phyloP scores from a whole-genome alignment of 1,139 yeast genomes.

The Pichia sp. region DNA sequence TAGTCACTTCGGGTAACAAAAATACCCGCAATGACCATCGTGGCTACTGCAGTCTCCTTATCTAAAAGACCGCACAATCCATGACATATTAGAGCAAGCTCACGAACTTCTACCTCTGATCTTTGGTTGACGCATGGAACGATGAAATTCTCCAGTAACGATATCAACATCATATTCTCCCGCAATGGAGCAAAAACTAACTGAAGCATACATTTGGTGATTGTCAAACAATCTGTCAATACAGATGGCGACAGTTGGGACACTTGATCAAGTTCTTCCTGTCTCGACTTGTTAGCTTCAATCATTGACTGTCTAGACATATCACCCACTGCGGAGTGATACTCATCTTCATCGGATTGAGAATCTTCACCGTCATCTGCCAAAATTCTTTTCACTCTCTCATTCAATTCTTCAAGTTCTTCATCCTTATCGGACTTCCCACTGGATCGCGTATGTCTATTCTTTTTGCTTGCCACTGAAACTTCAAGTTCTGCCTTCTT shows the following conservation, averaged over 20 bases:
- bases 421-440: conserved; percentile 11
- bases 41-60: conserved; percentile 52
- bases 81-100: conserved; percentile 65
- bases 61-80: conserved; percentile 78
- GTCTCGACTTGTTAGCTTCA: conserved; percentile 24
- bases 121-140: conserved; percentile 65
- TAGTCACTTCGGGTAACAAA: conserved; percentile 50
- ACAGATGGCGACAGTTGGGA: conserved; percentile 41
- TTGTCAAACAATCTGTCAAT: conserved; percentile 56
- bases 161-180: conserved; percentile 60
- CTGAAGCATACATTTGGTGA: conserved; percentile 68
- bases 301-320: conserved; percentile 22
- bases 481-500: conserved; percentile 13
- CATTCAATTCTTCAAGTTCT: conserved; percentile 9
- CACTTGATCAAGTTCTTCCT: conserved; percentile 27
- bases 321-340: conserved; percentile 45
- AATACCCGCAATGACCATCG: conserved; percentile 52
- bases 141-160: conserved; percentile 70
- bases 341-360: conserved; percentile 30
- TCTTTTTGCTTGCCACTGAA: conserved; percentile 26
- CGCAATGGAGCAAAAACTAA: conserved; percentile 58
- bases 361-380: conserved; percentile 18
- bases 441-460: too few species aligned
- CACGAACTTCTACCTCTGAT: conserved; percentile 52
- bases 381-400: conserved; percentile 3